Evolutionary conservation across 2,329 filamentous ascomycete genomes (phyloP), one percentile per base, ranked within the genome.

Genomic region (Monosporascus sp.): DNA sequence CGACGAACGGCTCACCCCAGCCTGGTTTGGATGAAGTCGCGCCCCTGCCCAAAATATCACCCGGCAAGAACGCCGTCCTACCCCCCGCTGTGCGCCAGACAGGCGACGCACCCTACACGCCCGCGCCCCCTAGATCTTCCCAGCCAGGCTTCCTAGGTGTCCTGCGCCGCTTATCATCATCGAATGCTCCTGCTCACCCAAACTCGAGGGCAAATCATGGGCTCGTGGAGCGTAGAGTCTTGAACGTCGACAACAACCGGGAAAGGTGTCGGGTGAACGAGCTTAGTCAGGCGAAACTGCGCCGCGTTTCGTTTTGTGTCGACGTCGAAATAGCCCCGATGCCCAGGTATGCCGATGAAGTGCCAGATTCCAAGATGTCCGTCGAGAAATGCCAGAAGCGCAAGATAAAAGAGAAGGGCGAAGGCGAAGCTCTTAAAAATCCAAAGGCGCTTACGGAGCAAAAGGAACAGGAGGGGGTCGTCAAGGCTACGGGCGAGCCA

Each of bases 261-360:
- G 86, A 93, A 65, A 79, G 94, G 59, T 96, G 91, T 68, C 80
- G 83, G 24, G 84, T 97, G 31, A 76, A 83, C 5, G 92, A 96
- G 60, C 76, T 99, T 47, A 86, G 91, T 60, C 84, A 87, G 64
- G 83, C 84, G 48, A 96, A 94, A 68, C 72, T 99, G 55, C 83
- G 91, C 51, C 84, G 91, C 51, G 94, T 99, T 0, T 89, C 93
- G 0, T 99, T 99, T 66, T 96, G 90, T 62, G 94, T 99, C 3
- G 94, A 99, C 66, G 92, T 99, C 5, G 94, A 99, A 70, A 96
- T 99, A 65, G 93, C 93, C 3, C 90, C 91, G 0, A 85, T 90
- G 66, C 90, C 92, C 24, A 86, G 84, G 61, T 94, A 95, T 61
- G 73, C 76, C 16, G 89, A 94, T 3, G 77, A 77, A 17, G 80